Percentiles rank a stretch among this genome's conserved stretches.
Conservation (phyloP, 2,329 filamentous ascomycete genomes). For the Fusarium sulawesiense region DNA sequence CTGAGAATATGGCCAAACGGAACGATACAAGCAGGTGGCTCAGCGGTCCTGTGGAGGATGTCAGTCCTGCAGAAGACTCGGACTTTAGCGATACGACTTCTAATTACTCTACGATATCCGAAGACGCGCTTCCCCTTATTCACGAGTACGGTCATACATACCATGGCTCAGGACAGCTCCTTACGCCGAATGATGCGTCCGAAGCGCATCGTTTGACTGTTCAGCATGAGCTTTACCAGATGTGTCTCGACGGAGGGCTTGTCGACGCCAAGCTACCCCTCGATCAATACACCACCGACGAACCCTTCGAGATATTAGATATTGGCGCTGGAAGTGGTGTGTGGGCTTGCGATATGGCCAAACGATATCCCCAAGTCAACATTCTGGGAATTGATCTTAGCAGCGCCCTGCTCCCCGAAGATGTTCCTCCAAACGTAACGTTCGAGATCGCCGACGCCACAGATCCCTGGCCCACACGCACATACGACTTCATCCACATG, state of each 20-base stretch:
- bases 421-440: constrained; percentile 67
- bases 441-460: constrained; percentile 70
- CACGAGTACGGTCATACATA: constrained; percentile 52
- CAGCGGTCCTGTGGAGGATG: constrained; percentile 22
- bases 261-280: constrained; percentile 49
- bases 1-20: constrained; percentile 16
- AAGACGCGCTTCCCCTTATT: constrained; percentile 50
- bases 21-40: constrained; percentile 6
- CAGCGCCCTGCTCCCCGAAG: constrained; percentile 54
- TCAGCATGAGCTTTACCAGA: constrained; percentile 51
- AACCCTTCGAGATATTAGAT: constrained; percentile 53
- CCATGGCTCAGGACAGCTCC: constrained; percentile 51
- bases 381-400: constrained; percentile 57
- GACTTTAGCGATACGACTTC: constrained; percentile 48
- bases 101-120: constrained; percentile 52
- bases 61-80: constrained; percentile 37
- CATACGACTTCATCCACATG: constrained; percentile 58
- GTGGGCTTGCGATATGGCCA: constrained; percentile 58
- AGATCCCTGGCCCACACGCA: constrained; percentile 54
- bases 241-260: constrained; percentile 50
- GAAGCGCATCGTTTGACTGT: constrained; percentile 49
- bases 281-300: constrained; percentile 35
- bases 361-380: constrained; percentile 53
- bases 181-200: constrained; percentile 51
- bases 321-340: constrained; percentile 57